Evolutionary conservation across 1,284 basidiomycete species (phyloP), one percentile per base, ranked within the genome.

Genomic region (Uromyces viciae-fabae): DNA sequence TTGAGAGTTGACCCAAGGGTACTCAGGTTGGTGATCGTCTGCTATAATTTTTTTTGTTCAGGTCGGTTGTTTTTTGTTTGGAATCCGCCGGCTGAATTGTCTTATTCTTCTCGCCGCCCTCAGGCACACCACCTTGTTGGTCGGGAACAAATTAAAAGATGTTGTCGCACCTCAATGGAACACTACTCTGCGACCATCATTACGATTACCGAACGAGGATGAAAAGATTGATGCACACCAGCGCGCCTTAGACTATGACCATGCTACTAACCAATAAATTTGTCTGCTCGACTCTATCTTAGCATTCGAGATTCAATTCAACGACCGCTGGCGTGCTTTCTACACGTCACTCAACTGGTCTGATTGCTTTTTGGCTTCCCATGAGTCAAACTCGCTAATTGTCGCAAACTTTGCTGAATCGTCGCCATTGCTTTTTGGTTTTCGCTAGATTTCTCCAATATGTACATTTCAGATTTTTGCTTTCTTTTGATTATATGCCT

Each of bases 1-100:
- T 73, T 84, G 3, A 81, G 82, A 17, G 80, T 83, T 43, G 84
- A 84, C 76, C 84, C 84, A 3, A 81, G 83, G 31, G 84, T 84
- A n/a, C 73, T 84, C 8, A 81, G 84, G 83, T 83, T 2, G 31
- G 69, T 77, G 46, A 11, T 42, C 79, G 25, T 28, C 22, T 54
- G 31, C 22, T 36, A 28, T 11, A 62, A 14, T 62, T 11, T 58
- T 62, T 43, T 38, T 22, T 22, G 11, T n/a, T 36, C n/a, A 11
- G 3, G 9, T 31, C 36, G 54, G 40, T 17, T 38, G n/a, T 25
- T 43, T 38, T 40, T 9, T 22, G 5, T 60, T 25, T 9, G 49
- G n/a, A 49, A 25, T 19, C 69, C 54, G 46, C 36, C 69, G 5
- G 11, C 2, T 38, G 1, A 22, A 5, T n/a, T 38, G 7, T 31